phyloP scores from a whole-genome alignment of 805 yeast genomes.

The Ogataea wickerhamii region DNA sequence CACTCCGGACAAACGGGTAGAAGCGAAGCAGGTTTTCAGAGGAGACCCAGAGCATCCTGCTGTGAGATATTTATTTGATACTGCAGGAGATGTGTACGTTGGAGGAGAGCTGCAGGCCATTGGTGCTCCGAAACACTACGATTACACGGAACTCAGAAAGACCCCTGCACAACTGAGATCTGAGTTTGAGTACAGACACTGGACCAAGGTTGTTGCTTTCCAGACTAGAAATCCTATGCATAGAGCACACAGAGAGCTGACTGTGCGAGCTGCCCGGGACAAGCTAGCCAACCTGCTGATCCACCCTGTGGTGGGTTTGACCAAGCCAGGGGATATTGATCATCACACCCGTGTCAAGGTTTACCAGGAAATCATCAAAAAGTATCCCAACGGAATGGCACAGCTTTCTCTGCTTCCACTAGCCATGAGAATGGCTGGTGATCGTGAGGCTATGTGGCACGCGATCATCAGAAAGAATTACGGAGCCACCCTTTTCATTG shows the following conservation, averaged over 20 bases:
- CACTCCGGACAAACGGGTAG: slow-evolving; percentile 72
- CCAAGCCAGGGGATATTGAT: slow-evolving; percentile 97
- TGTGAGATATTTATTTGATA: slow-evolving; percentile 61
- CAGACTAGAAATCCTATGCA: slow-evolving; percentile 99
- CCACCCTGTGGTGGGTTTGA: slow-evolving; percentile 95
- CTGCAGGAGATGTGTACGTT: slow-evolving; percentile 78
- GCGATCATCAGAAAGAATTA: slow-evolving; percentile 94
- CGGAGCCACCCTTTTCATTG: slow-evolving; percentile 96
- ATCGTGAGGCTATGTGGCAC: slow-evolving; percentile 97
- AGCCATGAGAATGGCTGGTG: slow-evolving; percentile 99
- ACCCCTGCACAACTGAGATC: slow-evolving; percentile 88
- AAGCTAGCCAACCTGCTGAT: slow-evolving; percentile 82
- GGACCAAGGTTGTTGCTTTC: slow-evolving; percentile 92
- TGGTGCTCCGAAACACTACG: slow-evolving; percentile 82
- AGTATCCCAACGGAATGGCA: slow-evolving; percentile 94
- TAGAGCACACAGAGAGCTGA: slow-evolving; percentile 94
- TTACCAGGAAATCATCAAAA: slow-evolving; percentile 85
- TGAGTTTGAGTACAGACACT: slow-evolving; percentile 75
- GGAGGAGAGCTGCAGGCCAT: slow-evolving; percentile 90
- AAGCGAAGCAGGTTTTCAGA: slow-evolving; percentile 85
- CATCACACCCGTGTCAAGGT: slow-evolving; percentile 97
- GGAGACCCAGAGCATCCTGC: slow-evolving; percentile 99
- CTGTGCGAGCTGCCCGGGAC: slow-evolving; percentile 95
- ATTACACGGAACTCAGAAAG: slow-evolving; percentile 80
- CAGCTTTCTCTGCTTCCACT: slow-evolving; percentile 81